A percentile compares a stretch with the other conserved stretches of the same genome.
Conservation (phyloP, 2,329 filamentous ascomycete genomes). For the Cercospora zeae-maydis region DNA sequence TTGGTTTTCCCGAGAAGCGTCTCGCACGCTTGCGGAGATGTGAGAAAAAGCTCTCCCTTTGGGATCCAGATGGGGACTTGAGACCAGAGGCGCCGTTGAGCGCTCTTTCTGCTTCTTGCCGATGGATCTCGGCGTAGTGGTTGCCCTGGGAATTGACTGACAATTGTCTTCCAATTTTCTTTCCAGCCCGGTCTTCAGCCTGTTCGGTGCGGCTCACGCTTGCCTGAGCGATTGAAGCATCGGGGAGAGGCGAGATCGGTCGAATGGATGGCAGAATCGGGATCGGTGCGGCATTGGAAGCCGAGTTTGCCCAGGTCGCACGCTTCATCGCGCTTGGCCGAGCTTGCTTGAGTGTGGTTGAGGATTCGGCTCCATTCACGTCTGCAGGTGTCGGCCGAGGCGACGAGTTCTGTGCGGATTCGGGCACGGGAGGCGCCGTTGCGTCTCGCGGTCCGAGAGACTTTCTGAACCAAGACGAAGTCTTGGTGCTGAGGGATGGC, state of each 20-base stretch:
- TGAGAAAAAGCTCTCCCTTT: constrained; percentile 97
- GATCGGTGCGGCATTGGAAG: constrained; percentile 74
- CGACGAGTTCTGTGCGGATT: constrained; percentile 44
- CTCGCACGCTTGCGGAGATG: constrained; percentile 91
- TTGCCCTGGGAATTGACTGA: constrained; percentile 90
- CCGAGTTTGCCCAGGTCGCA: constrained; percentile 87
- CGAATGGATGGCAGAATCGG: constrained; percentile 91
- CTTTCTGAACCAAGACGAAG: constrained; percentile 89
- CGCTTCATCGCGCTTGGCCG: constrained; percentile 68
- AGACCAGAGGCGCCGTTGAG: constrained; percentile 77
- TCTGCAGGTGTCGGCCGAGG: constrained; percentile 44
- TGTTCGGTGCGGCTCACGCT: constrained; percentile 56
- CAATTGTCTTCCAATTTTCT: constrained; percentile 92
- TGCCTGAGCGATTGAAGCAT: constrained; percentile 85
- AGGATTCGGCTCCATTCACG: constrained; percentile 43
- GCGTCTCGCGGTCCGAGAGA: constrained; percentile 82
- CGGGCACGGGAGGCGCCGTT: constrained; percentile 58
- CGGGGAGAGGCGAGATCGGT: constrained; percentile 93
- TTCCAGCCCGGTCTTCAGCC: constrained; percentile 60
- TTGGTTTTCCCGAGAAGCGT: constrained; percentile 85
- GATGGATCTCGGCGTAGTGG: constrained; percentile 84
- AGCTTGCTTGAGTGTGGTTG: constrained; percentile 46
- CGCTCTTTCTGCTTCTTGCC: constrained; percentile 86
- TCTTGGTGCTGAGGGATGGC: constrained; percentile 68
- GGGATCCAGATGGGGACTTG: constrained; percentile 70